These are phyloP conservation scores for Suhomyces anneliseae DNA, from an alignment of 1,139 yeast genomes.

Conservation along the genomic window DNA sequence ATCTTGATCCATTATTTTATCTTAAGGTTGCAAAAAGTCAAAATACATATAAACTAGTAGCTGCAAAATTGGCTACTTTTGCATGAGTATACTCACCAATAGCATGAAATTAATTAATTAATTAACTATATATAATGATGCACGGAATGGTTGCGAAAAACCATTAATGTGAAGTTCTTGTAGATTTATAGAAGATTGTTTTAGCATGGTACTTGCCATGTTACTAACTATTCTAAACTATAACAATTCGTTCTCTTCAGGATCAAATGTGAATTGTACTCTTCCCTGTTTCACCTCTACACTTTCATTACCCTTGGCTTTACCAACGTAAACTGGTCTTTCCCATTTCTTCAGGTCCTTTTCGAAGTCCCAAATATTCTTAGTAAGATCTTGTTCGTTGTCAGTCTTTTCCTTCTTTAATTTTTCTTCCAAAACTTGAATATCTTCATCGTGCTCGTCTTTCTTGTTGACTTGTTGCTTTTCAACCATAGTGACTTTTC, in stretches of 20 bases:
- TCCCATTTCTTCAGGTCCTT: constrained; percentile 52
- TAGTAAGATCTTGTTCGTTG: constrained; percentile 25
- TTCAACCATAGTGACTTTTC: constrained; percentile 68
- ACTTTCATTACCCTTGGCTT: constrained; percentile 3
- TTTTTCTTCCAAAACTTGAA: constrained; percentile 27
- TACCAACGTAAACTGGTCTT: constrained; percentile 42
- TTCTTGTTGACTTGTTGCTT: constrained; percentile 19
- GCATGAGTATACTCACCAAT: no score
- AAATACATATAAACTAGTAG: no score
- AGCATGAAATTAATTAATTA: no score
- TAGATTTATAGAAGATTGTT: no score
- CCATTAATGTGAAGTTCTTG: no score
- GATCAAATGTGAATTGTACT: constrained; percentile 22
- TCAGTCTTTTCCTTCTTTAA: constrained; percentile 21
- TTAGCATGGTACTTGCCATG: no score
- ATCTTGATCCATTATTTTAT: not conserved
- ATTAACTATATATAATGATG: no score
- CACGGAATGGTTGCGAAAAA: no score
- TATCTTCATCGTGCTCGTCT: constrained; percentile 25
- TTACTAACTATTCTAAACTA: not conserved
- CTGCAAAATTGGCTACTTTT: no score
- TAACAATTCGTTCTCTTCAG: constrained; percentile 26
- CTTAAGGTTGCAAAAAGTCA: not conserved
- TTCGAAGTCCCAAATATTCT: constrained; percentile 59
- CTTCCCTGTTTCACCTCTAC: constrained; percentile 12